phyloP scores from a whole-genome alignment of 371 early-diverging fungal species.

The Mucor sp. region DNA sequence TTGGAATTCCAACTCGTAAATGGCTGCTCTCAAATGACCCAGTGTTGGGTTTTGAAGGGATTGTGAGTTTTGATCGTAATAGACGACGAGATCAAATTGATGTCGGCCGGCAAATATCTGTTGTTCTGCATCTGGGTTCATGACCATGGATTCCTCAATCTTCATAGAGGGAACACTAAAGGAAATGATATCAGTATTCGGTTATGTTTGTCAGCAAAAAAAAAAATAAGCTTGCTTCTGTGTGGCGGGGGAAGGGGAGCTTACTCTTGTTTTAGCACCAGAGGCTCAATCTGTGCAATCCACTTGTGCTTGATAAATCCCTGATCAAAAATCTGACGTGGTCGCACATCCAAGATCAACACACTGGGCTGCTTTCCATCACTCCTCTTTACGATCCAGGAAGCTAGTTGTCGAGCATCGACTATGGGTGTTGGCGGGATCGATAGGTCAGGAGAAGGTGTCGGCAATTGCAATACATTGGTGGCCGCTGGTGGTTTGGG shows the following conservation, averaged over 20 bases:
- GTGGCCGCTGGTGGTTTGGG: constrained; percentile 14
- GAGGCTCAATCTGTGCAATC: constrained; percentile 76
- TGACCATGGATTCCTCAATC: constrained; percentile 20
- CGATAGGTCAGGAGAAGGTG: constrained; percentile 19
- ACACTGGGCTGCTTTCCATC: constrained; percentile 45
- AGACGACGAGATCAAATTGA: constrained; percentile 75
- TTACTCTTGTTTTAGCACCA: constrained; percentile 58
- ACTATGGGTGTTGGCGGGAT: constrained; percentile 33
- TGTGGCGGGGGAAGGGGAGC: too few relatives aligned
- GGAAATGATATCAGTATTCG: background rate
- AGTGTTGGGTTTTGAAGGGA: constrained; percentile 28
- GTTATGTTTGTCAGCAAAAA: too few relatives aligned
- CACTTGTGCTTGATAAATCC: constrained; percentile 75
- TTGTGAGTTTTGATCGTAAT: constrained; percentile 65
- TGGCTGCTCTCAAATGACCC: constrained; percentile 44
- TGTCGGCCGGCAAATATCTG: constrained; percentile 66
- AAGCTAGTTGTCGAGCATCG: constrained; percentile 45
- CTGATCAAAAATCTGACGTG: constrained; percentile 61
- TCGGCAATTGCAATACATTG: constrained; percentile 18
- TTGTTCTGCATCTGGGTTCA: constrained; percentile 53
- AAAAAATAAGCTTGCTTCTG: too few relatives aligned
- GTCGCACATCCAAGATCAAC: constrained; percentile 85
- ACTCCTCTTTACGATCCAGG: constrained; percentile 31
- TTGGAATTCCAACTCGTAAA: constrained; percentile 64
- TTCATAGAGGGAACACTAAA: constrained; percentile 5